These are phyloP conservation scores for Deinandra increscens DNA, from an alignment of 129 eudicot species.

Conservation along the genomic window DNA sequence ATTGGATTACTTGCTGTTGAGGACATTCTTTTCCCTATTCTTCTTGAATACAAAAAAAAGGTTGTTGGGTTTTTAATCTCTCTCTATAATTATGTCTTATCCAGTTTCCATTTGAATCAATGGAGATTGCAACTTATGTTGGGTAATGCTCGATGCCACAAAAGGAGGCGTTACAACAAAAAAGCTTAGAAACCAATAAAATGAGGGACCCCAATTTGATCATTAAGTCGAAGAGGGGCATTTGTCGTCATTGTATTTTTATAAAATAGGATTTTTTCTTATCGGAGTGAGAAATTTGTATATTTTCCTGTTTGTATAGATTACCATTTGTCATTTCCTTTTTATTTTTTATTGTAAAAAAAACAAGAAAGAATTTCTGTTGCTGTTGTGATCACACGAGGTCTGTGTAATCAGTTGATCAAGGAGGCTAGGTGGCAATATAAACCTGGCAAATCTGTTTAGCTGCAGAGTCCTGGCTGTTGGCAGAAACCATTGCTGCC, in stretches of 20 bases:
- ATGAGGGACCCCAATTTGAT: conserved; percentile 65
- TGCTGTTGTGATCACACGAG: conserved; percentile 14
- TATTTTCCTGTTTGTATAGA: conserved; percentile 19
- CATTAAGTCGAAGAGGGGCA: conserved; percentile 38
- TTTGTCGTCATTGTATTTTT: conserved; percentile 18
- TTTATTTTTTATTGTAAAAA: not conserved
- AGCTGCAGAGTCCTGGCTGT: conserved; percentile 52
- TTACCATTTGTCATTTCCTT: not conserved
- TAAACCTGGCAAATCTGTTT: conserved; percentile 59
- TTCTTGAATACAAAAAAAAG: conserved; percentile 13
- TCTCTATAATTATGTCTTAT: conserved; percentile 22
- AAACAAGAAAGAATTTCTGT: not conserved
- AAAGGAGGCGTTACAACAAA: conserved; percentile 34
- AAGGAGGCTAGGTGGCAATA: conserved; percentile 37
- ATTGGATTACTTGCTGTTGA: conserved; percentile 43
- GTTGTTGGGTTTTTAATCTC: conserved; percentile 23
- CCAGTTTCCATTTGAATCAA: conserved; percentile 35
- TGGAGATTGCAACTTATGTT: conserved; percentile 30
- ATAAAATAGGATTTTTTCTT: conserved; percentile 28
- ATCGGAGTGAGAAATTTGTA: conserved; percentile 24
- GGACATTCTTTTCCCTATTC: conserved; percentile 42
- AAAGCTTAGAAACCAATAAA: conserved; percentile 16
- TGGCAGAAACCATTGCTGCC: conserved; percentile 54
- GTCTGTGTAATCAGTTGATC: conserved; percentile 39
- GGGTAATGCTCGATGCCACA: conserved; percentile 22